Evolutionary conservation across 2,329 filamentous ascomycete genomes (phyloP).

Genomic region (Clonostachys solani): DNA sequence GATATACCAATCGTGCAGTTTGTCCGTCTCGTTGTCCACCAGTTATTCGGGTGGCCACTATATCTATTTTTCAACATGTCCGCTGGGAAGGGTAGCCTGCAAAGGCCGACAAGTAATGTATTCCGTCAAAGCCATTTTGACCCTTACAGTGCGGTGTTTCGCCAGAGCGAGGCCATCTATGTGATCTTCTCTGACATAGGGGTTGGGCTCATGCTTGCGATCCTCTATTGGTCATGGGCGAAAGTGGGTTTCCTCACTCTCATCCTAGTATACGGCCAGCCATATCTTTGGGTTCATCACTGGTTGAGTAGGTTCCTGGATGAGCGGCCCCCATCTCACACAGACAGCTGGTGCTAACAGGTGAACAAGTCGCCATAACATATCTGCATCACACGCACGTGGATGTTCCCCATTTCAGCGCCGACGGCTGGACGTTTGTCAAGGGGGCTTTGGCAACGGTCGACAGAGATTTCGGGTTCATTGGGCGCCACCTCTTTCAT

Average conservation of each 20-base stretch:
- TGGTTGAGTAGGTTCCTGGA: constrained; percentile 53
- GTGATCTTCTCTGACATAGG: constrained; percentile 59
- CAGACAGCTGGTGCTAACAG: constrained; percentile 7
- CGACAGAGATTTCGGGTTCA: constrained; percentile 59
- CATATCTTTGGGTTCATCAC: constrained; percentile 68
- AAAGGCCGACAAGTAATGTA: constrained; percentile 27
- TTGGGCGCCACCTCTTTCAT: constrained; percentile 59
- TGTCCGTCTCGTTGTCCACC: constrained; percentile 52
- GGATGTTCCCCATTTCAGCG: constrained; percentile 22
- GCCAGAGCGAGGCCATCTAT: constrained; percentile 47
- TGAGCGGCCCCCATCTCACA: not conserved
- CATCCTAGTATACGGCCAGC: constrained; percentile 55
- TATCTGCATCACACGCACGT: constrained; percentile 70
- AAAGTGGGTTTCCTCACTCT: constrained; percentile 53
- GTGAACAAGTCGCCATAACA: constrained; percentile 59
- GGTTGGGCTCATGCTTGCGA: constrained; percentile 42
- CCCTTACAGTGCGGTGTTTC: constrained; percentile 57
- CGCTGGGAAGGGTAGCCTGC: constrained; percentile 42
- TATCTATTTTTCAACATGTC: constrained; percentile 59
- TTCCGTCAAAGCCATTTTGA: constrained; percentile 50
- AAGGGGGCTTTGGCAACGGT: constrained; percentile 59
- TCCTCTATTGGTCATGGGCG: constrained; percentile 46
- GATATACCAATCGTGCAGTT: constrained; percentile 58
- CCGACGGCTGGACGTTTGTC: constrained; percentile 49
- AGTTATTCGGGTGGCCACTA: constrained; percentile 60